These are phyloP conservation scores for Cytospora chrysosperma DNA, from an alignment of 2,329 filamentous ascomycete species.

Conservation along the genomic window DNA sequence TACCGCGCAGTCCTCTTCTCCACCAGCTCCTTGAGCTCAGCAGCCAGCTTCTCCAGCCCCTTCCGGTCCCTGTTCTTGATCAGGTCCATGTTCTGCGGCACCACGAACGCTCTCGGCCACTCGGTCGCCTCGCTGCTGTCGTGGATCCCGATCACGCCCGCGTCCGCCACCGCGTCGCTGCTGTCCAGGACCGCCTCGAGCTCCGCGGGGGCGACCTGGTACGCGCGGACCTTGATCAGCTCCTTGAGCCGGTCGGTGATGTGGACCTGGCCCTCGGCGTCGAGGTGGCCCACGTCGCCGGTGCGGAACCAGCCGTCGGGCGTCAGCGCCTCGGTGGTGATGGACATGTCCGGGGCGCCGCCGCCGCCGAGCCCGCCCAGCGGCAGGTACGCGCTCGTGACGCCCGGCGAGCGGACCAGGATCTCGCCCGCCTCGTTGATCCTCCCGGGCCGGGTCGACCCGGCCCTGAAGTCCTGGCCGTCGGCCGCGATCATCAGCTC, in stretches of 20 bases:
- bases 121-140: conserved; percentile 55
- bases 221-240: conserved; percentile 45
- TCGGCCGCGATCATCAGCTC: conserved; percentile 63
- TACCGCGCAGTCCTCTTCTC: conserved; percentile 58
- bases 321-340: conserved; percentile 39
- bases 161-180: conserved; percentile 43
- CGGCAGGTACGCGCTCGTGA: conserved; percentile 69
- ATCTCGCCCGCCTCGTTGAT: conserved; percentile 61
- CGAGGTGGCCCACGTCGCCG: conserved; percentile 65
- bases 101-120: conserved; percentile 57
- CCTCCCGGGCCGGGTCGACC: conserved; percentile 39
- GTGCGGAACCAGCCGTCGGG: conserved; percentile 68
- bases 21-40: conserved; percentile 57
- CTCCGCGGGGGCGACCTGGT: conserved; percentile 44
- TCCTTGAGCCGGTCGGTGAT: conserved; percentile 74
- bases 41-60: conserved; percentile 44
- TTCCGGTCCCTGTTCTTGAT: conserved; percentile 32
- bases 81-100: conserved; percentile 34
- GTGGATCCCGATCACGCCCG: conserved; percentile 56
- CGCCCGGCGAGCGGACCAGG: conserved; percentile 60
- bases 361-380: conserved; percentile 42
- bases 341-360: conserved; percentile 37
- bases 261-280: conserved; percentile 54
- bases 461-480: conserved; percentile 33
- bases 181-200: conserved; percentile 39